These are phyloP conservation scores for Hypsizygus ulmarius DNA, from an alignment of 1,284 basidiomycete genomes.

Conservation along the genomic window DNA sequence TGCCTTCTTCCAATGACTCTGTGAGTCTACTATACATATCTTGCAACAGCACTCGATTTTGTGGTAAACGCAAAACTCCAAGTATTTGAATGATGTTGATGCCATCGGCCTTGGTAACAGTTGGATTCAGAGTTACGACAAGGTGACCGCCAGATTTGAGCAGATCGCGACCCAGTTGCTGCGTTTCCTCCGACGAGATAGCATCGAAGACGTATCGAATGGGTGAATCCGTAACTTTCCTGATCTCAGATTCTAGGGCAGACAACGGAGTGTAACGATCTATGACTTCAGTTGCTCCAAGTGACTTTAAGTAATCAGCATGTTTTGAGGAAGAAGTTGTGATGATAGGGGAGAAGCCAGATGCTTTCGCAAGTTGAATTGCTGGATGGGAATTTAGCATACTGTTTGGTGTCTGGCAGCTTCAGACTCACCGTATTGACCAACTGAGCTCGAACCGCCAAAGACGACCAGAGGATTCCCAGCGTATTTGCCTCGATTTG, in stretches of 20 bases:
- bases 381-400: conserved; percentile 28
- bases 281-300: conserved; percentile 53
- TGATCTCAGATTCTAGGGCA: background rate
- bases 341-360: conserved; percentile 38
- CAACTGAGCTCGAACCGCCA: conserved; percentile 18
- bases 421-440: conserved; percentile 10
- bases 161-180: conserved; percentile 16
- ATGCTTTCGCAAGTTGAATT: conserved; percentile 50
- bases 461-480: conserved; percentile 18
- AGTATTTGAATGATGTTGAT: background rate
- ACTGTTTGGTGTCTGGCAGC: background rate
- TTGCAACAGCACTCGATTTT: background rate
- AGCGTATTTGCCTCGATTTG: conserved; percentile 34
- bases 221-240: conserved; percentile 2
- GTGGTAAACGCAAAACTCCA: background rate
- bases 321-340: conserved; percentile 29
- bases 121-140: conserved; percentile 9
- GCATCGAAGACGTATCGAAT: conserved; percentile 32
- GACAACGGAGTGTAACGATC: conserved; percentile 33
- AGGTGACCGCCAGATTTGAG: conserved; percentile 17
- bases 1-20: conserved; percentile 15
- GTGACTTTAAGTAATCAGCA: conserved; percentile 37
- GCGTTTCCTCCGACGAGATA: conserved; percentile 20
- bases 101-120: background rate
- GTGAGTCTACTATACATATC: background rate